These are phyloP conservation scores for Aspergillus baeticus DNA, from an alignment of 495 filamentous ascomycete genomes.

Conservation along the genomic window DNA sequence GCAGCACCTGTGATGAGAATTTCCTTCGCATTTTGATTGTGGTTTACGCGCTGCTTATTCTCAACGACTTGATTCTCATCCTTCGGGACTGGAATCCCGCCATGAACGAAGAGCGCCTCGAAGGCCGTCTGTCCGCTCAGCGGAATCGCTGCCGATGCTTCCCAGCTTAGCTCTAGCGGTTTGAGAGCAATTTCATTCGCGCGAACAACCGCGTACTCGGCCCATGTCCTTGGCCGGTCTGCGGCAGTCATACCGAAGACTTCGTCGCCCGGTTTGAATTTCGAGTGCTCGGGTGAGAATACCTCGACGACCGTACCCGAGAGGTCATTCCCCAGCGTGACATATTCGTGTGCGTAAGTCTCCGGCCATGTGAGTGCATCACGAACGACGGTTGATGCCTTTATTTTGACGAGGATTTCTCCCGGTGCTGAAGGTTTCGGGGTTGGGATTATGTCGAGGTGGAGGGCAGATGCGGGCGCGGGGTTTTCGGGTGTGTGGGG, in stretches of 20 bases:
- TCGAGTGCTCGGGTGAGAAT: conserved; percentile 1
- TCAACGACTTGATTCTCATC: neutral
- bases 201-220: conserved; percentile 27
- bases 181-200: conserved; percentile 28
- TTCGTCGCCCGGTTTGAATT: conserved; percentile 29
- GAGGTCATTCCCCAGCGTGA: conserved; percentile 45
- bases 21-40: conserved; percentile 1
- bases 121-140: conserved; percentile 35
- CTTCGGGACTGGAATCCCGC: conserved; percentile 9
- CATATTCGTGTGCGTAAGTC: conserved; percentile 23
- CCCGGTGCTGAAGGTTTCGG: conserved; percentile 19
- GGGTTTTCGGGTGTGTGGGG: conserved; percentile 34
- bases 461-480: conserved; percentile 30
- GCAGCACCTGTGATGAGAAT: conserved; percentile 35
- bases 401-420: conserved; percentile 28
- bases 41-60: neutral
- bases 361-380: conserved; percentile 38
- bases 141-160: conserved; percentile 29
- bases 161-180: conserved; percentile 21
- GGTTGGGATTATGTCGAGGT: conserved; percentile 31
- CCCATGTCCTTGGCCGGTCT: conserved; percentile 27
- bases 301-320: conserved; percentile 37
- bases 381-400: conserved; percentile 31
- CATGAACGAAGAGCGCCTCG: conserved; percentile 35
- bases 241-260: conserved; percentile 34